These are phyloP conservation scores for Pleurotus cornucopiae DNA, from an alignment of 768 basidiomycete species.

Conservation along the genomic window DNA sequence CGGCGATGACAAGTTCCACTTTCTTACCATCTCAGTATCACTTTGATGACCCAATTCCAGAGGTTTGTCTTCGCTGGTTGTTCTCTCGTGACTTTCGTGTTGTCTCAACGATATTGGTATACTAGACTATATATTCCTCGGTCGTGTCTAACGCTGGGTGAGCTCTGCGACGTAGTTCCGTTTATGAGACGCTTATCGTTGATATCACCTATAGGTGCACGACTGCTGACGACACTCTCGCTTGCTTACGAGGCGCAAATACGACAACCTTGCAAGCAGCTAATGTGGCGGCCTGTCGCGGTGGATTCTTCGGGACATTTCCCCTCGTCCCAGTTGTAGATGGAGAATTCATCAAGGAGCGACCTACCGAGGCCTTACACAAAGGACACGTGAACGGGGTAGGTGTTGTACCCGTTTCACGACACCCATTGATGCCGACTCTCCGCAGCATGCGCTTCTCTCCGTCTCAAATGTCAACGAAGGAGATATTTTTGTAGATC, in stretches of 20 bases:
- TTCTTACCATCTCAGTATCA: constrained; percentile 25
- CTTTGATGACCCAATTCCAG: constrained; percentile 21
- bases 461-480: constrained; percentile 22
- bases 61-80: background rate
- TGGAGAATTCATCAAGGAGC: constrained; percentile 22
- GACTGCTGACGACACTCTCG: constrained; percentile 4
- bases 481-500: constrained; percentile 19
- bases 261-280: constrained; percentile 15
- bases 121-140: background rate
- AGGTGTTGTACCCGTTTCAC: background rate
- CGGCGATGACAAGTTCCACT: constrained; percentile 25
- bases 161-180: background rate
- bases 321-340: constrained; percentile 28
- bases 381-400: background rate
- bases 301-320: constrained; percentile 23
- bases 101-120: too few species aligned
- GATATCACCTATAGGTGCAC: constrained; percentile 11
- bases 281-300: constrained; percentile 18
- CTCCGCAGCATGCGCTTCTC: constrained; percentile 15
- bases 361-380: background rate
- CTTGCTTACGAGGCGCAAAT: constrained; percentile 15
- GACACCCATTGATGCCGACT: background rate
- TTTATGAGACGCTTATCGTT: too few species aligned
- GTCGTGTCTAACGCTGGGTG: background rate
- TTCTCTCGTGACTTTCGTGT: too few species aligned